Conservation (phyloP, 805 yeast genomes). For the Ogataea pini region DNA sequence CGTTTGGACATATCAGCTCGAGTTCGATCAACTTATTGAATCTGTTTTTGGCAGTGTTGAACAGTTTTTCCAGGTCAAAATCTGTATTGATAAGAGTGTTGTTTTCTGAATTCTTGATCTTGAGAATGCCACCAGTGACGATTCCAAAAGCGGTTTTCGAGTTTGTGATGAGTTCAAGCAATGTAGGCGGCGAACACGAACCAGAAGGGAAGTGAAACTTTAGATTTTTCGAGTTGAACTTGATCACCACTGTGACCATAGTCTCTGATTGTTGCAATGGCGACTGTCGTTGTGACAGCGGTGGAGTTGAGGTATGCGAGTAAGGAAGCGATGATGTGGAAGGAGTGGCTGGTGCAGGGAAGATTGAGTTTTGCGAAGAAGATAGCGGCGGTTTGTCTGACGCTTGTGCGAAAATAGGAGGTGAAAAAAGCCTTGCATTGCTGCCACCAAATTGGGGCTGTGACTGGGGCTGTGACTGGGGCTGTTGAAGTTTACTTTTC, state of each 20-base stretch:
- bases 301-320: constrained; percentile 12
- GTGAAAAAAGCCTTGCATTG: constrained; percentile 5
- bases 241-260: constrained; percentile 42
- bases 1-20: constrained; percentile 38
- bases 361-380: constrained; percentile 9
- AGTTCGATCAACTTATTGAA: constrained; percentile 38
- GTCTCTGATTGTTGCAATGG: constrained; percentile 25
- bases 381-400: constrained; percentile 14
- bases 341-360: constrained; percentile 5
- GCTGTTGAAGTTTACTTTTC: constrained; percentile 18
- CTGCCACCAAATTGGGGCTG: constrained; percentile 17
- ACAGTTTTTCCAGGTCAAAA: constrained; percentile 47
- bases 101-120: constrained; percentile 36
- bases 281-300: constrained; percentile 10
- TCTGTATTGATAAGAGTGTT: constrained; percentile 43
- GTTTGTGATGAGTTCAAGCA: constrained; percentile 74
- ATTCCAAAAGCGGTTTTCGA: constrained; percentile 73
- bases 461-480: constrained; percentile 8
- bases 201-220: constrained; percentile 64
- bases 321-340: constrained; percentile 8
- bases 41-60: constrained; percentile 28
- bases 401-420: not conserved
- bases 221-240: constrained; percentile 54
- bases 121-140: constrained; percentile 37
- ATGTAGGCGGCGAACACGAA: constrained; percentile 78